Base-by-base conservation (phyloP, 768 basidiomycete genomes). In the Lactarius quietus region DNA sequence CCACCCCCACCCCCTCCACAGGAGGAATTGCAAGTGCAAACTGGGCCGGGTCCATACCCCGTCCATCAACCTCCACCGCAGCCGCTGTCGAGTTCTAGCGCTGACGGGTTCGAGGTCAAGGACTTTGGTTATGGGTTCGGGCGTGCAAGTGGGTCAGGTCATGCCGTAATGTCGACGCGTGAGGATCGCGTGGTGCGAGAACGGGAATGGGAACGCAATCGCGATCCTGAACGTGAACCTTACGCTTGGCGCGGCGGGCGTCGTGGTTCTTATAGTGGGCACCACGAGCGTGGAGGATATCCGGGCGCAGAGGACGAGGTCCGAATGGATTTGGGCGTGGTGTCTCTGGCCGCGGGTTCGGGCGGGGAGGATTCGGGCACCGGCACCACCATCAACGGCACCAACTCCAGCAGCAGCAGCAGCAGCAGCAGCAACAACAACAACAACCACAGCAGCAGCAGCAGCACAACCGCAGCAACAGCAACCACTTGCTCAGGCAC, bases 51-150 rank as follows among this genome's bases (percentile, higher is more conserved):
- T 14, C 64, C 64, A 41, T 68, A 68, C 41, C 59, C 59, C 12
- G 51, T 68, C 26, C 68, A 56, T 15, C 69, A 54, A 48, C 62
- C 62, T 5, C 64, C 35, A 26, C 41, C 63, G 18, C 59, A 68
- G 26, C 55, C 69, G 1, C 68, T 59, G 15, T 41, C 66, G 38
- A 28, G 60, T 29, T 55, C 69, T 23, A 51, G 67, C 10, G 76
- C 75, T 38, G 80, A 79, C 55, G 77, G 81, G 14, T 83, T 82
- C 73, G 80, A 81, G 62, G 87, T 88, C 52, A 82, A 79, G 66
- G 80, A 89, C 69, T 88, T 79, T 62, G 87, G 88, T 10, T 88
- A 76, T 70, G 86, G 87, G 6, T 88, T 88, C 66, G 87, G 87
- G 1, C 74, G 77, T 15, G 73, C 74, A 12, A 77, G 78, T 65